A percentile compares a stretch with the other conserved stretches of the same genome.
phyloP scores from a whole-genome alignment of 352 stramenopile genomes.

The Aphanomyces astaci region DNA sequence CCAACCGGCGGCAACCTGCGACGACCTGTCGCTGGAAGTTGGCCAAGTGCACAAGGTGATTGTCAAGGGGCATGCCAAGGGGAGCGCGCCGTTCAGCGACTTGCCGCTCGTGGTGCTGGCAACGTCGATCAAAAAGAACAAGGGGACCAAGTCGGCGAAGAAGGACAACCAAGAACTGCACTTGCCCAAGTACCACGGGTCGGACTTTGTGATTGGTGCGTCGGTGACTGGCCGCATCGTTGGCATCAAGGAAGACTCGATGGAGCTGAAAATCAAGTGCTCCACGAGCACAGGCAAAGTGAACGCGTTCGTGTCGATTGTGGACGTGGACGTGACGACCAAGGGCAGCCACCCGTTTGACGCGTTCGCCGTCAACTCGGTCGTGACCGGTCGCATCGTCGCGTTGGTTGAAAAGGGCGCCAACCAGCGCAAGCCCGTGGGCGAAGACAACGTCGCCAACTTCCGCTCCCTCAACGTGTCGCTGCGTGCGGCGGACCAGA shows the following conservation, averaged over 20 bases:
- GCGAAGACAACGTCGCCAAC: slow-evolving; percentile 58
- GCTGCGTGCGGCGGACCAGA: slow-evolving; percentile 48
- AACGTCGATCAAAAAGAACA: slow-evolving; percentile 29
- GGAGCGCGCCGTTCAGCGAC: slow-evolving; percentile 65
- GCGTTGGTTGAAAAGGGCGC: slow-evolving; percentile 59
- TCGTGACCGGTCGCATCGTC: slow-evolving; percentile 59
- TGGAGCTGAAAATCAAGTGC: slow-evolving; percentile 78
- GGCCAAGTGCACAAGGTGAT: slow-evolving; percentile 35
- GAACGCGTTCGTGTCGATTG: slow-evolving; percentile 64
- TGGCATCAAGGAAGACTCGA: slow-evolving; percentile 69
- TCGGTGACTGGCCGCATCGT: slow-evolving; percentile 58
- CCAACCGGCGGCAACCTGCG: slow-evolving; percentile 52
- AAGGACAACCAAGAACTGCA: slow-evolving; percentile 33
- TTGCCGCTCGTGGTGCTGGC: slow-evolving; percentile 54
- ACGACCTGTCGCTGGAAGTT: slow-evolving; percentile 47
- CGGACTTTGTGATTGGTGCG: slow-evolving; percentile 56
- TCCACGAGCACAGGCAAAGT: slow-evolving; percentile 71
- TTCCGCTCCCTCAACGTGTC: slow-evolving; percentile 69
- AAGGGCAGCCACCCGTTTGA: slow-evolving; percentile 68
- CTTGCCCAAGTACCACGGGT: slow-evolving; percentile 60
- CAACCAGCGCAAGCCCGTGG: slow-evolving; percentile 82
- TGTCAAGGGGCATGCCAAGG: slow-evolving; percentile 34
- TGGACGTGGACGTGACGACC: slow-evolving; percentile 57
- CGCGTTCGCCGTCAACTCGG: slow-evolving; percentile 62
- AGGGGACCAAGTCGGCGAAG: slow-evolving; percentile 31